These are phyloP conservation scores for Drechslerella coelobrocha DNA, from an alignment of 2,329 filamentous ascomycete genomes.

Conservation along the genomic window DNA sequence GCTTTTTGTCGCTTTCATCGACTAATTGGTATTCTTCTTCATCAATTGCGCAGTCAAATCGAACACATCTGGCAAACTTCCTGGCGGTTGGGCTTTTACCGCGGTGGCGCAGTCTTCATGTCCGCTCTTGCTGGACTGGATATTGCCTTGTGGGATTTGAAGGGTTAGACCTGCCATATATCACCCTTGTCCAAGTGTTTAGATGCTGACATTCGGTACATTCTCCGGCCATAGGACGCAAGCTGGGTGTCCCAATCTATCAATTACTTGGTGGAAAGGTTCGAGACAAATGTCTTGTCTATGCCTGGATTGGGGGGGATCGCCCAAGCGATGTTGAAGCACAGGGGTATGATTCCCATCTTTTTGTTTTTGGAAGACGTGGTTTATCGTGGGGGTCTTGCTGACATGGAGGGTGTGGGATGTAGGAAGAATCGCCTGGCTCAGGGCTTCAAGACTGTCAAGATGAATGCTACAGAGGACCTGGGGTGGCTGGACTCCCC, in stretches of 20 bases:
- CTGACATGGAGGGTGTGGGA: constrained; percentile 30
- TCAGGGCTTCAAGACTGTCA: constrained; percentile 72
- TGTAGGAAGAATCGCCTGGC: constrained; percentile 64
- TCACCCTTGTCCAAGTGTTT: constrained; percentile 55
- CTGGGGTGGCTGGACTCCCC: constrained; percentile 79
- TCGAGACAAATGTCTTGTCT: constrained; percentile 72
- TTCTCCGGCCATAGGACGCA: constrained; percentile 60
- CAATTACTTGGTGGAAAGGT: constrained; percentile 78
- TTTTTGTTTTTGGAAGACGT: no score
- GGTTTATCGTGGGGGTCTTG: no score
- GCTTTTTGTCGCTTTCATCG: constrained; percentile 8
- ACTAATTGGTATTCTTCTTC: constrained; percentile 9
- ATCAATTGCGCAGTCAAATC: constrained; percentile 66
- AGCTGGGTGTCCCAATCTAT: constrained; percentile 72
- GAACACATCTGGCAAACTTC: constrained; percentile 80
- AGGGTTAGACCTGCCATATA: constrained; percentile 60
- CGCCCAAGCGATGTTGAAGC: constrained; percentile 70
- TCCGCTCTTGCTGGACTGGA: constrained; percentile 78
- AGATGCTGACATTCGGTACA: neutral
- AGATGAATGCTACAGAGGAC: constrained; percentile 82
- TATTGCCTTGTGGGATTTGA: constrained; percentile 81
- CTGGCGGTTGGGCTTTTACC: constrained; percentile 76
- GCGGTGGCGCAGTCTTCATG: constrained; percentile 81
- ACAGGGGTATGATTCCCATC: constrained; percentile 68
- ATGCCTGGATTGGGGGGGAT: constrained; percentile 80